phyloP scores from a whole-genome alignment of 2,329 filamentous ascomycete species.

The Grosmannia huntii region DNA sequence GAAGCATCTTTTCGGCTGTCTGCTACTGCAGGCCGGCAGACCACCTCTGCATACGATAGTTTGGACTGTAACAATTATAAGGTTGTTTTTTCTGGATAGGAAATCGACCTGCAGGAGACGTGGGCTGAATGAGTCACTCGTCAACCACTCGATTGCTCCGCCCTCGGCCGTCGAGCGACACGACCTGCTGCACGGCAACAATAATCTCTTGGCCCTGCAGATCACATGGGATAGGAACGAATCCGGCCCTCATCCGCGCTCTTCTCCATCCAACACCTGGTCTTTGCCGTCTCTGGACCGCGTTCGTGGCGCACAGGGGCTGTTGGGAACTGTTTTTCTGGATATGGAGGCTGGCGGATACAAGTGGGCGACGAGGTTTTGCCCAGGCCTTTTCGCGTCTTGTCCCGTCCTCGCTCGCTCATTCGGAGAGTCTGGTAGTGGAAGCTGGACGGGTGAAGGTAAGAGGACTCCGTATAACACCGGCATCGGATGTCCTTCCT shows the following conservation, averaged over 20 bases:
- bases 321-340: neutral
- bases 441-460: conserved; percentile 3
- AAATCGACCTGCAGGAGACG: neutral
- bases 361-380: neutral
- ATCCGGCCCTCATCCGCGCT: neutral
- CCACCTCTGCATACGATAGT: neutral
- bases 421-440: neutral
- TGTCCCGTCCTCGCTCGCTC: neutral
- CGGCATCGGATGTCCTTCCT: neutral
- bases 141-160: conserved; percentile 17
- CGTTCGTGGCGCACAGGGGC: conserved; percentile 5
- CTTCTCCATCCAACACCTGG: neutral
- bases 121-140: conserved; percentile 18
- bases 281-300: neutral
- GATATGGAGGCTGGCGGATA: neutral
- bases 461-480: neutral
- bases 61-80: neutral
- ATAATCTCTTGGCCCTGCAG: neutral
- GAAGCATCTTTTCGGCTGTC: neutral
- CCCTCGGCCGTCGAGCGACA: conserved; percentile 15
- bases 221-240: neutral
- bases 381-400: neutral
- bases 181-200: conserved; percentile 7
- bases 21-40: neutral
- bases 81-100: neutral